Evolutionary conservation across 192 early-diverging fungal genomes (phyloP).

Genomic region (Dimargaris xerosporica): DNA sequence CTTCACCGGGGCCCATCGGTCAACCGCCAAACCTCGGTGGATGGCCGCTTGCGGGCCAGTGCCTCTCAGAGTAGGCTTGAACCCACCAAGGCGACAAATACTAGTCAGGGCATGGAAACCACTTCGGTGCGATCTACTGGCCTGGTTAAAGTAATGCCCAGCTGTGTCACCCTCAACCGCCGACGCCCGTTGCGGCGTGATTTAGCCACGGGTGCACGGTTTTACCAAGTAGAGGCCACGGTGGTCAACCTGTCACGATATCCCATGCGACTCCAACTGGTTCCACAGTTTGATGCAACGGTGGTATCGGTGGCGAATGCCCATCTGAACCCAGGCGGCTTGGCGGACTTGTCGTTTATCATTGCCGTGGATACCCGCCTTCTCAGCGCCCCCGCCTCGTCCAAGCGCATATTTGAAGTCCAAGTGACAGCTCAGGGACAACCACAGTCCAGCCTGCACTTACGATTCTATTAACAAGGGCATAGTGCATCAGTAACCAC

Average conservation of each 20-base stretch:
- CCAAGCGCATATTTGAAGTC: too few species aligned
- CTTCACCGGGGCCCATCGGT: neutral
- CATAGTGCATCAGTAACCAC: too few species aligned
- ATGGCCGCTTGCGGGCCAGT: neutral
- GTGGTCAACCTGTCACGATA: conserved; percentile 8
- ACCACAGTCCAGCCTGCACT: too few species aligned
- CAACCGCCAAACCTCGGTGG: too few species aligned
- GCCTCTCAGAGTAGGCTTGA: neutral
- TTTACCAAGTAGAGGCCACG: neutral
- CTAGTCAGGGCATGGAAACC: neutral
- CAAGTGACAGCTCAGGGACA: too few species aligned
- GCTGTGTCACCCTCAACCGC: neutral
- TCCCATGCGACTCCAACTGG: neutral
- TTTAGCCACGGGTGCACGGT: neutral
- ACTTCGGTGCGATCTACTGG: neutral
- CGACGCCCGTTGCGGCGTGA: conserved; percentile 1
- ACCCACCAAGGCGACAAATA: neutral
- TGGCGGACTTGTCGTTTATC: neutral
- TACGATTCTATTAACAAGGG: too few species aligned
- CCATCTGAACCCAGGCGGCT: conserved; percentile 13
- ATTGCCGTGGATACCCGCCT: conserved; percentile 1
- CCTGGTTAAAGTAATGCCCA: neutral
- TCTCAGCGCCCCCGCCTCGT: too few species aligned
- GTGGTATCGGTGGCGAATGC: neutral
- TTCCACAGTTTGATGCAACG: conserved; percentile 4